Base-by-base conservation (phyloP, 176 grass and related monocot species). In the Aegilops longissima region DNA sequence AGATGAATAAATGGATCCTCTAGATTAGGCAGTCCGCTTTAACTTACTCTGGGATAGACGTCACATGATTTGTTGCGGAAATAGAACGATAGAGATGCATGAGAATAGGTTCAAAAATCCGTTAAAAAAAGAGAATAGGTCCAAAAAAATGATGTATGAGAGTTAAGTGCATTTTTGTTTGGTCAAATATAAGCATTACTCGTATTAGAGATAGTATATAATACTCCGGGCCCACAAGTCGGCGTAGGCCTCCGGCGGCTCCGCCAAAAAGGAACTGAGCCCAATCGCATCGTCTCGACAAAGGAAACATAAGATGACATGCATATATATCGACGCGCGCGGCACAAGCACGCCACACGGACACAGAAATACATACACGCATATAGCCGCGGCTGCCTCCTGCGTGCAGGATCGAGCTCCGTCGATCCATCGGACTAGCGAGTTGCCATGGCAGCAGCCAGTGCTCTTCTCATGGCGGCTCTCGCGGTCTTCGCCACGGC, bases 281-380 rank as follows among this genome's bases (percentile, higher is more conserved):
- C 67, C 44, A 76, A 76, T 54, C 25, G 45, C 29, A 76, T 76
- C 7, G 47, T 49, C 45, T 76, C 73, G 25, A 54, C 27, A 72
- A 76, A 76, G 45, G 45, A 30, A 33, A 54, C 73, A 76, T 54
- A 31, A 52, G 44, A 75, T 76, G 73, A 10, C 73, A 54, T 76
- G 72, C 72, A 76, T 76, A 76, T 76, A 76, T 54, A 54, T 49
- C 1, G 45, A 21, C 45, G 47, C 35, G 44, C 3, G 14, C 14
- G 18, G 44, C 44, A 54, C 72, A 75, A 42, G 23, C 40, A 73
- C 16, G 0, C 0, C 25, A 27, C 30, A 31, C 66, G 8, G 73
- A 20, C 25, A 76, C 73, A 54, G 45, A 76, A 76, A 76, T 59
- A 59, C 61, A 25, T 12, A 62, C 9, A 25, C n/a, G 18, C 21